Evolutionary conservation across 768 basidiomycete species (phyloP).

Genomic region (Leccinum imitatum): DNA sequence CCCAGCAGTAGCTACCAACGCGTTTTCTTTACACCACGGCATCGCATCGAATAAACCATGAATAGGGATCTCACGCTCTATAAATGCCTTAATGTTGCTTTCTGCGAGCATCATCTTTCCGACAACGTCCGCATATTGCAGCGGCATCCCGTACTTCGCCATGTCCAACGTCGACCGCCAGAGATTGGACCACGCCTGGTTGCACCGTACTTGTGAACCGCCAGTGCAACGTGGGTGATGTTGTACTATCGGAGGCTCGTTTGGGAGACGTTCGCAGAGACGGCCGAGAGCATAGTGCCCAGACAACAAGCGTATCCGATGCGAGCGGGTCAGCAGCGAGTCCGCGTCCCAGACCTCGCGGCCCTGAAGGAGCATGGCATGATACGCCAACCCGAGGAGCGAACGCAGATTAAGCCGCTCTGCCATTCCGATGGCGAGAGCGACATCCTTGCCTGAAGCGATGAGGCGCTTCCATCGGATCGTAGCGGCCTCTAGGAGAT

Average conservation of each 20-base stretch:
- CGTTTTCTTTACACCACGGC: constrained; percentile 45
- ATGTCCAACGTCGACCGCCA: constrained; percentile 46
- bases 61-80: constrained; percentile 42
- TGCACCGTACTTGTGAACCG: constrained; percentile 40
- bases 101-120: constrained; percentile 48
- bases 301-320: constrained; percentile 51
- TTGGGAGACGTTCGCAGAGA: constrained; percentile 44
- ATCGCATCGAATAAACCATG: constrained; percentile 43
- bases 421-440: constrained; percentile 44
- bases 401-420: constrained; percentile 47
- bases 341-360: constrained; percentile 49
- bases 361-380: constrained; percentile 52
- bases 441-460: constrained; percentile 43
- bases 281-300: constrained; percentile 51
- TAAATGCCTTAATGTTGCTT: constrained; percentile 45
- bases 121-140: constrained; percentile 46
- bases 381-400: constrained; percentile 51
- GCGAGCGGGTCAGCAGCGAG: constrained; percentile 43
- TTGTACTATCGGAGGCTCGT: constrained; percentile 40
- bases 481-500: constrained; percentile 43
- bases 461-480: constrained; percentile 49
- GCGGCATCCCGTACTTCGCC: constrained; percentile 37
- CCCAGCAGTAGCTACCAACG: constrained; percentile 41
- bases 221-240: constrained; percentile 44
- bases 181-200: constrained; percentile 43